Evolutionary conservation across 768 basidiomycete genomes (phyloP).

Genomic region (Podaxis sp.): DNA sequence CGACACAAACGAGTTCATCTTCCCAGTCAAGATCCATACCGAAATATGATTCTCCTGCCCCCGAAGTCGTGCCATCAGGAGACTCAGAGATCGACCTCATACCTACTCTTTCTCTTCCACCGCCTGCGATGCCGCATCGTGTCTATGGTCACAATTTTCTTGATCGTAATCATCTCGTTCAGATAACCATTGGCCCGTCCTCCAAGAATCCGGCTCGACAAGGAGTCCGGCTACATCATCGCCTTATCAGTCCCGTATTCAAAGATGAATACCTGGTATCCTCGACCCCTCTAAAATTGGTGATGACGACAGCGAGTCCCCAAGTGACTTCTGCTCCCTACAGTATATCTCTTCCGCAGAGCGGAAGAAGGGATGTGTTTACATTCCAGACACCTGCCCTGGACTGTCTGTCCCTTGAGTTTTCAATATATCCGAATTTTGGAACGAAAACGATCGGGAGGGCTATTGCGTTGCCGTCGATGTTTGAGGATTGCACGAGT

Average conservation of each 20-base stretch:
- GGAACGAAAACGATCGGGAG: conserved; percentile 96
- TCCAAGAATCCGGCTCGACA: conserved; percentile 38
- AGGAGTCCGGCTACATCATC: conserved; percentile 70
- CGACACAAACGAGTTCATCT: conserved; percentile 32
- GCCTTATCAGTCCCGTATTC: conserved; percentile 67
- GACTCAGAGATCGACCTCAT: conserved; percentile 88
- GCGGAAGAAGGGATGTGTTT: conserved; percentile 69
- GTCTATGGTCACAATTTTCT: conserved; percentile 97
- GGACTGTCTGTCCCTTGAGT: conserved; percentile 76
- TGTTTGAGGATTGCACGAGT: conserved; percentile 60
- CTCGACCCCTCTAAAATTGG: conserved; percentile 87
- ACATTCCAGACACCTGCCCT: conserved; percentile 83
- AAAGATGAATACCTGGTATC: conserved; percentile 67
- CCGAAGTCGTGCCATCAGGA: conserved; percentile 32
- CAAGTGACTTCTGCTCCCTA: conserved; percentile 87
- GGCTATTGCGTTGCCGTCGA: conserved; percentile 79
- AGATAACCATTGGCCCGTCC: conserved; percentile 79
- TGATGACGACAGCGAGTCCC: conserved; percentile 81
- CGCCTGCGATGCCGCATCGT: conserved; percentile 97
- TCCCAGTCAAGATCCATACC: conserved; percentile 22
- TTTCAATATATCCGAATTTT: conserved; percentile 96
- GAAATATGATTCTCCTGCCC: conserved; percentile 38
- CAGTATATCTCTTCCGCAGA: conserved; percentile 82
- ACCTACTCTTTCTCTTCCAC: conserved; percentile 91
- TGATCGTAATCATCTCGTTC: conserved; percentile 81